These are phyloP conservation scores for Cicer yamashitae DNA, from an alignment of 306 rosid genomes.

Conservation along the genomic window DNA sequence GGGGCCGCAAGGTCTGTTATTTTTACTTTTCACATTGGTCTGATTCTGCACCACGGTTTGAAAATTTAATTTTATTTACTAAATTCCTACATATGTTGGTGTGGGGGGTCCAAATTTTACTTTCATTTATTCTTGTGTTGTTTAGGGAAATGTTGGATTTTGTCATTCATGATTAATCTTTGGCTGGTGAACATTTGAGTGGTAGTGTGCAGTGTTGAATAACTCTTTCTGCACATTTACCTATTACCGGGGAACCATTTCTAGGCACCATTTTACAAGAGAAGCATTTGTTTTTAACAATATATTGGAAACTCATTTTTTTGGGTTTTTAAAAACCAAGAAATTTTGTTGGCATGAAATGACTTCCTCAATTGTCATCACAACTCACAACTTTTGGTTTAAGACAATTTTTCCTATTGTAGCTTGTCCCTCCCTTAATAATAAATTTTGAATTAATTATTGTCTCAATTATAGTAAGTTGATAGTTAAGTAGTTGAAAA, in stretches of 20 bases:
- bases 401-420: slow-evolving; percentile 1
- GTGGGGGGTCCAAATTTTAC: background rate
- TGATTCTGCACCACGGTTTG: background rate
- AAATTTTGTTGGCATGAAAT: background rate
- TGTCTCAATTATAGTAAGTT: slow-evolving; percentile 20
- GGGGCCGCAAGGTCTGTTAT: slow-evolving; percentile 32
- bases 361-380: background rate
- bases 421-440: background rate
- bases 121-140: background rate
- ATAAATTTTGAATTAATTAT: background rate
- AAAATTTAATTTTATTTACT: background rate
- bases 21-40: slow-evolving; percentile 10
- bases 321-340: background rate
- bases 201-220: background rate
- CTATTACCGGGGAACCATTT: background rate
- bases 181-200: background rate
- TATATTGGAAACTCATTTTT: background rate
- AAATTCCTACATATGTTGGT: background rate
- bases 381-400: background rate
- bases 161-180: no score
- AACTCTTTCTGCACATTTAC: slow-evolving; percentile 8
- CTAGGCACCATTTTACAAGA: background rate
- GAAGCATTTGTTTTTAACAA: background rate
- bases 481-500: slow-evolving; percentile 18
- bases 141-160: no score